Conservation (phyloP, 768 basidiomycete species). For the Tylopilus balloui region DNA sequence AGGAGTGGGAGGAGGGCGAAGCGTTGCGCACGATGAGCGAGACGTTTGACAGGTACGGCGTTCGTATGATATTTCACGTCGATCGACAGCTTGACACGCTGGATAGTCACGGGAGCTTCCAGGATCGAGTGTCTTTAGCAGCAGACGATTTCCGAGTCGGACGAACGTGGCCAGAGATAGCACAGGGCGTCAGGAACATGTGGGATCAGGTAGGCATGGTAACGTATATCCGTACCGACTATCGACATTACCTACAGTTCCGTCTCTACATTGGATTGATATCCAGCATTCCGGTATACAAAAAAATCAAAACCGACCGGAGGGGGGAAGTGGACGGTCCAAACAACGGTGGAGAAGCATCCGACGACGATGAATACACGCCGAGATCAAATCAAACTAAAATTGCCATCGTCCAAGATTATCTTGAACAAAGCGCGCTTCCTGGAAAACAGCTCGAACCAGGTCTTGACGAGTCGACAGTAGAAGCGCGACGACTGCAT, state of each 20-base stretch:
- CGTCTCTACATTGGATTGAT: slow-evolving; percentile 31
- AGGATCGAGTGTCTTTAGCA: slow-evolving; percentile 25
- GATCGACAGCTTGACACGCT: background rate
- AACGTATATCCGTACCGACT: background rate
- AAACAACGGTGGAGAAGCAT: slow-evolving; percentile 30
- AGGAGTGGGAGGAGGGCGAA: slow-evolving; percentile 31
- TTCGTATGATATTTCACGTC: fast-evolving
- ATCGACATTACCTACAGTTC: slow-evolving; percentile 19
- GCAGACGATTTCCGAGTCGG: slow-evolving; percentile 32
- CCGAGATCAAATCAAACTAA: slow-evolving; percentile 22
- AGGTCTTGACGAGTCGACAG: slow-evolving; percentile 5
- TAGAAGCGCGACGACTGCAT: slow-evolving; percentile 30
- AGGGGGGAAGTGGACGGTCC: slow-evolving; percentile 26
- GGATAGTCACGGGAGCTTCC: slow-evolving; percentile 9
- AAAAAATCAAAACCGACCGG: slow-evolving; percentile 21
- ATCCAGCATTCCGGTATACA: slow-evolving; percentile 30
- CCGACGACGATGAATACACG: slow-evolving; percentile 24
- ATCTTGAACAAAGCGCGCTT: slow-evolving; percentile 25
- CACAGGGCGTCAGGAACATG: slow-evolving; percentile 24
- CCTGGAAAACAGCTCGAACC: slow-evolving; percentile 31
- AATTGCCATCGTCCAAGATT: slow-evolving; percentile 25
- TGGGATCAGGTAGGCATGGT: slow-evolving; percentile 28
- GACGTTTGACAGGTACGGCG: slow-evolving; percentile 27
- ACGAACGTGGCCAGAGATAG: slow-evolving; percentile 29
- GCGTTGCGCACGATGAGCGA: slow-evolving; percentile 16